Conservation (phyloP, 2,329 filamentous ascomycete species). For the Fusarium buharicum region DNA sequence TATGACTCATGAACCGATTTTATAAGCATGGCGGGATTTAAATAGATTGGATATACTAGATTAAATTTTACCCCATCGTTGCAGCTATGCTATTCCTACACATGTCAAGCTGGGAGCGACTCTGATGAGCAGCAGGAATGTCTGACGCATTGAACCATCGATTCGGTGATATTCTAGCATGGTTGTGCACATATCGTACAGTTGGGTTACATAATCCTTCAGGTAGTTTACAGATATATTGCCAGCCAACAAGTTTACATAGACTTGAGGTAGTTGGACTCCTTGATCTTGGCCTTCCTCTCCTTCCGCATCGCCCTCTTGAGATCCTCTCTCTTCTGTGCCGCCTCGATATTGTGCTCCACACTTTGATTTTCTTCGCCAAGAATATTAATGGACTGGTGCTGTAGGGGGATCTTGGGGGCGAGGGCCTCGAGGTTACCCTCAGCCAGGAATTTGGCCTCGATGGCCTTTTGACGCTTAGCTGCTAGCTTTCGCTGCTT, state of each 20-base stretch:
- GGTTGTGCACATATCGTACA: constrained; percentile 45
- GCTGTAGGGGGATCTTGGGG: constrained; percentile 77
- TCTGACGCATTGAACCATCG: constrained; percentile 1
- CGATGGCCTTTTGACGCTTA: constrained; percentile 67
- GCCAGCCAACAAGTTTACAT: constrained; percentile 63
- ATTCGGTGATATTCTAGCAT: constrained; percentile 25
- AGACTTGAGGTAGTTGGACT: constrained; percentile 84
- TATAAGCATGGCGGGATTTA: constrained; percentile 36
- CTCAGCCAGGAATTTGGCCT: constrained; percentile 69
- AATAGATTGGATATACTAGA: constrained; percentile 27
- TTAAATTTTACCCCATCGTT: constrained; percentile 10
- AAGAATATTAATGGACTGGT: constrained; percentile 81
- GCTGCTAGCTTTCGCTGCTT: constrained; percentile 79
- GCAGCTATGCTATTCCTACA: background rate
- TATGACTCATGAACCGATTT: constrained; percentile 20
- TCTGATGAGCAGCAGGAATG: background rate
- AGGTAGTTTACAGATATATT: constrained; percentile 44
- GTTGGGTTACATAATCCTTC: constrained; percentile 29
- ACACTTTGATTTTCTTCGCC: constrained; percentile 56
- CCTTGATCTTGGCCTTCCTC: constrained; percentile 81
- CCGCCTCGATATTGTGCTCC: constrained; percentile 60
- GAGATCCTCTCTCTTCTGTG: constrained; percentile 67
- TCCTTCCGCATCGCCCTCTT: constrained; percentile 78
- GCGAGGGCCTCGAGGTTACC: constrained; percentile 73
- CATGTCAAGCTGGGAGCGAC: background rate